Base-by-base conservation (phyloP, 768 basidiomycete species). In the Termitomyces sp. region DNA sequence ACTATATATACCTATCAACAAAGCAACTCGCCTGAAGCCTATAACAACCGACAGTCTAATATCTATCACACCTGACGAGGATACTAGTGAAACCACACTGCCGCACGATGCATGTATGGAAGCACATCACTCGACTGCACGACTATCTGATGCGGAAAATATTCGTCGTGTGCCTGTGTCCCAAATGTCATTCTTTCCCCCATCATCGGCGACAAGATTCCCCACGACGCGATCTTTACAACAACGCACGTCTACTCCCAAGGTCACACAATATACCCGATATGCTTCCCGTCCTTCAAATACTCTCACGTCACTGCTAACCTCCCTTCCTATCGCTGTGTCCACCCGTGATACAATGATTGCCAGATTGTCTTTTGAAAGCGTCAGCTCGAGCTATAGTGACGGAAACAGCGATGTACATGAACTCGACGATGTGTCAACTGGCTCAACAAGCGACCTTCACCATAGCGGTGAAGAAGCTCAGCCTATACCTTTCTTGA, bases 1-100 rank as follows among this genome's bases (percentile, higher is more conserved):
- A 6, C 81, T 97, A 35, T 85, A 89, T 63, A 87, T 98, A 54
- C 93, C 95, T 0, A 64, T 87, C 35, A 82, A 86, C 49, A 76
- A 77, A 58, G 76, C 82, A 22, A 72, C 77, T 30, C 77, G 77
- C 22, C 71, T 77, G 45, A 73, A 67, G 42, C 72, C 77, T 52
- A 68, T 63, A 52, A 51, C 69, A 42, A 56, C 59, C 32, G 62
- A 68, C 45, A 62, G 59, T 24, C 60, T 69, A 42, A 69, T 67
- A 51, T 65, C 63, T 22, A 47, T 68, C 26, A 62, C 68, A 26
- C 61, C 67, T 10, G 61, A 65, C 10, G 45, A 63, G 38, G 59
- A 61, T 54, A 49, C 32, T 19, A 19, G 55, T 55, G 61, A 54
- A 44, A 55, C 64, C 26, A 61, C 57, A 30, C 54, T 61, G 21